phyloP scores from a whole-genome alignment of 495 filamentous ascomycete species.

The Hypomontagnella monticulosa region DNA sequence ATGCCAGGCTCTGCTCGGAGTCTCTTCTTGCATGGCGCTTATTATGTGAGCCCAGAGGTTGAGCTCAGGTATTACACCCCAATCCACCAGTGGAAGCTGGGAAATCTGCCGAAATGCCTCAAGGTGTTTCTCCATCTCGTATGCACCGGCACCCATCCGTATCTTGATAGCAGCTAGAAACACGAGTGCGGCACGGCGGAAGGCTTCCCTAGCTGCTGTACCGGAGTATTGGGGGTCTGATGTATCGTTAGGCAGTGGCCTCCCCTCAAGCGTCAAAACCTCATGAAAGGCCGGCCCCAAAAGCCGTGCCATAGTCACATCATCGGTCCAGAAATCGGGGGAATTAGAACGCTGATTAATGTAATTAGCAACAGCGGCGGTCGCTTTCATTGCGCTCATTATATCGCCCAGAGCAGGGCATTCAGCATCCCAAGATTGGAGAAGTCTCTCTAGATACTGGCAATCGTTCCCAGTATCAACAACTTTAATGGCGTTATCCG shows the following conservation, averaged over 20 bases:
- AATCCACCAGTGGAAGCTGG: conserved; percentile 36
- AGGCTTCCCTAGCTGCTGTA: conserved; percentile 40
- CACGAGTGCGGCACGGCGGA: conserved; percentile 35
- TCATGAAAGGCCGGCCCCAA: conserved; percentile 35
- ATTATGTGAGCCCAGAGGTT: conserved; percentile 44
- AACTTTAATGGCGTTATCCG: conserved; percentile 19
- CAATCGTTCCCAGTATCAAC: conserved; percentile 26
- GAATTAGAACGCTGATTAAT: conserved; percentile 23
- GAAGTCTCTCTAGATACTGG: conserved; percentile 24
- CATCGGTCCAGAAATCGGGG: conserved; percentile 36
- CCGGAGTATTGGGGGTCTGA: conserved; percentile 28
- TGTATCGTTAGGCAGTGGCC: conserved; percentile 30
- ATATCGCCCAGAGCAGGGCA: conserved; percentile 41
- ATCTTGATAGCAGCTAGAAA: conserved; percentile 38
- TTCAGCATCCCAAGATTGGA: conserved; percentile 31
- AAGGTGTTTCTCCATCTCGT: conserved; percentile 37
- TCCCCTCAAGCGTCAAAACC: conserved; percentile 36
- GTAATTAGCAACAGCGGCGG: conserved; percentile 39
- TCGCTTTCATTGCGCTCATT: conserved; percentile 34
- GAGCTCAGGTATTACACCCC: conserved; percentile 39
- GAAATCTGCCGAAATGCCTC: conserved; percentile 42
- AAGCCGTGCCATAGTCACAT: conserved; percentile 33
- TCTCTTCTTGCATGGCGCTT: conserved; percentile 37
- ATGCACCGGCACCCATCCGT: conserved; percentile 23
- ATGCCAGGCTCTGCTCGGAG: conserved; percentile 39